Base-by-base conservation (phyloP, 805 yeast species). In the Ogataea philodendri region DNA sequence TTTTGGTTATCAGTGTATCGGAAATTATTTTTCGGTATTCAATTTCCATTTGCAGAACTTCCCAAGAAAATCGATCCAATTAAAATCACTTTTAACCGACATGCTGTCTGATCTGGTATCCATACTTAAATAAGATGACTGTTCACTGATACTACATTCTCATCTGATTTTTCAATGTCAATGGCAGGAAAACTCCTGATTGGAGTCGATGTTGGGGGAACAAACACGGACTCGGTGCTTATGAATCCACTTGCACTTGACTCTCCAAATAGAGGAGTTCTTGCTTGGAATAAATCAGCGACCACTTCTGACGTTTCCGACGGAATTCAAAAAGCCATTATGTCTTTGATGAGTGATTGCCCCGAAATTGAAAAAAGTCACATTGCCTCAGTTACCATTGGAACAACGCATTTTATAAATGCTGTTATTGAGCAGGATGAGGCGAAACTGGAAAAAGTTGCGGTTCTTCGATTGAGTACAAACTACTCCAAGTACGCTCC, bases 151-250 rank as follows among this genome's bases (percentile, higher is more conserved):
- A n/a, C n/a, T n/a, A n/a, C n/a, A n/a, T n/a, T n/a, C n/a, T n/a
- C n/a, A n/a, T n/a, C n/a, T n/a, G n/a, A n/a, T n/a, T n/a, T n/a
- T n/a, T n/a, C n/a, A n/a, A n/a, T n/a, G 8, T 3, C 9, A 23
- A 23, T 31, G 24, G 10, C 31, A 9, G 21, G 26, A 22, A 32
- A 26, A 9, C 27, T 42, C 14, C 30, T 65, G 7, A 62, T 70
- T 22, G 76, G 75, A 9, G 66, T 70, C 10, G 76, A 71, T 45
- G 75, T 71, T 28, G 76, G 76, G 16, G 76, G 76, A 5, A 70
- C 76, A 25, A 69, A 70, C 53, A 67, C 75, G 1, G 76, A 71
- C 48, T 59, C 69, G 11, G 75, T 70, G 13, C 49, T 71, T 10
- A 42, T 70, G 6, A 65, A 69, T 34, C 69, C 74, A 0, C 22